Evolutionary conservation across 2,329 filamentous ascomycete genomes (phyloP), one percentile per base, ranked within the genome.

Genomic region (Ophiocordyceps camponoti-rufipedis): DNA sequence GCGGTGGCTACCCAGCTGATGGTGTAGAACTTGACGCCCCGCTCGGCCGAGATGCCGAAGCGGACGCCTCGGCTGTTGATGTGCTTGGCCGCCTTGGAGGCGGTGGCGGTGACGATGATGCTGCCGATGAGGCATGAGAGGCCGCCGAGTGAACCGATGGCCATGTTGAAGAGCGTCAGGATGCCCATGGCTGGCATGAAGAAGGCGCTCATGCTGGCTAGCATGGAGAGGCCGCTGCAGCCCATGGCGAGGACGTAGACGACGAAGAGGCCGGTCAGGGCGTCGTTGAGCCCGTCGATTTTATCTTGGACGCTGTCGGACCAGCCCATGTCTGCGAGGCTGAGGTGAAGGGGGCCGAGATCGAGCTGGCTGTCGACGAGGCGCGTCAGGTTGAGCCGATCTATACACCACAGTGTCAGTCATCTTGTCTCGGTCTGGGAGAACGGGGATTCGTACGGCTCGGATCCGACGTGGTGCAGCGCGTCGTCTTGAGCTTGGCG

Each of bases 1-100:
- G 53, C 68, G 14, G 69, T 64, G 1, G 69, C 60, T 5, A 67
- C 61, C 71, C 70, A 74, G 5, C 62, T 62, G 38, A 73, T 53
- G 31, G 52, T 59, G 51, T 65, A 58, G 49, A 74, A 70, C 55
- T 66, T 65, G 41, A 44, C 52, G 8, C 71, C 71, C 11, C 57
- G 51, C 12, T 55, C 50, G 0, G 68, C 70, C 2, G 62, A 58
- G 19, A 75, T 57, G 40, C 70, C 70, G 14, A 69, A 56, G 3
- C 62, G 58, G 12, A 64, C 58, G 46, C 68, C 69, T 6, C 59
- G 49, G 1, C 64, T 55, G 52, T 69, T 67, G 54, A 73, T 62
- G 49, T 57, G 56, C 41, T 58, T 48, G 33, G 63, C 64, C 28
- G 60, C 66, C 52, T 63, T 64, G 44, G 63, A 60, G 41, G 58